A percentile compares a stretch with the other conserved stretches of the same genome.
Conservation (phyloP, 2,329 filamentous ascomycete species). For the Aspergillus sp. region DNA sequence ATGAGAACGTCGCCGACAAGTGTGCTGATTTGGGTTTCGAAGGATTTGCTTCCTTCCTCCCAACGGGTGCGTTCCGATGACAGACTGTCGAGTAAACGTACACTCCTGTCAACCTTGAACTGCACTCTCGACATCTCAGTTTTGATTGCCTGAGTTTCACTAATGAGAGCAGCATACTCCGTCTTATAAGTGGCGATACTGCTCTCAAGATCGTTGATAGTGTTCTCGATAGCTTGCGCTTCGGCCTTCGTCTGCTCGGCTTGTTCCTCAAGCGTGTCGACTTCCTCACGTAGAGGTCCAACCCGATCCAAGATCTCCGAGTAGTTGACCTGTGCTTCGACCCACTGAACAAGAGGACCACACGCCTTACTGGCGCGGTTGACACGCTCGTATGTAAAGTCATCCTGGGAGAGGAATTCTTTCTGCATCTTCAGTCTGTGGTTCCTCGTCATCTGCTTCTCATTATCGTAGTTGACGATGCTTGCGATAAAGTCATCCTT, state of each 20-base stretch:
- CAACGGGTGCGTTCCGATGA: conserved; percentile 91
- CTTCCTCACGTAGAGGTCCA: conserved; percentile 88
- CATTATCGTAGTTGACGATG: conserved; percentile 97
- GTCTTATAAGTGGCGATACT: conserved; percentile 95
- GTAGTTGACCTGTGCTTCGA: conserved; percentile 93
- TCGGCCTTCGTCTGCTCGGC: conserved; percentile 91
- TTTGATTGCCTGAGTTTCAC: conserved; percentile 97
- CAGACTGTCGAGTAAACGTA: conserved; percentile 89
- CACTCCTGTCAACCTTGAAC: conserved; percentile 97
- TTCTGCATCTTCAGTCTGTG: conserved; percentile 87
- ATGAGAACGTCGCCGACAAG: conserved; percentile 94
- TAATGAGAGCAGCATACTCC: conserved; percentile 94
- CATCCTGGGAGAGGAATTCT: conserved; percentile 88
- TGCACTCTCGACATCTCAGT: conserved; percentile 94
- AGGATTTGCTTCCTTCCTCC: conserved; percentile 97
- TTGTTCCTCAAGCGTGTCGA: conserved; percentile 82
- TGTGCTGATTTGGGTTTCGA: conserved; percentile 96
- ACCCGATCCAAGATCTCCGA: conserved; percentile 96
- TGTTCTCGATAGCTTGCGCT: conserved; percentile 87
- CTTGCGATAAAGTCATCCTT: conserved; percentile 96
- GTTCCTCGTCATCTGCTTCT: conserved; percentile 85
- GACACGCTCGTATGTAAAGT: conserved; percentile 95
- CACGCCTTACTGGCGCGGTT: conserved; percentile 96
- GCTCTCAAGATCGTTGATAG: conserved; percentile 78
- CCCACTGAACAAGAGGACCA: conserved; percentile 96